Base-by-base conservation (phyloP, 2,329 filamentous ascomycete genomes). In the Blastomyces parvus region DNA sequence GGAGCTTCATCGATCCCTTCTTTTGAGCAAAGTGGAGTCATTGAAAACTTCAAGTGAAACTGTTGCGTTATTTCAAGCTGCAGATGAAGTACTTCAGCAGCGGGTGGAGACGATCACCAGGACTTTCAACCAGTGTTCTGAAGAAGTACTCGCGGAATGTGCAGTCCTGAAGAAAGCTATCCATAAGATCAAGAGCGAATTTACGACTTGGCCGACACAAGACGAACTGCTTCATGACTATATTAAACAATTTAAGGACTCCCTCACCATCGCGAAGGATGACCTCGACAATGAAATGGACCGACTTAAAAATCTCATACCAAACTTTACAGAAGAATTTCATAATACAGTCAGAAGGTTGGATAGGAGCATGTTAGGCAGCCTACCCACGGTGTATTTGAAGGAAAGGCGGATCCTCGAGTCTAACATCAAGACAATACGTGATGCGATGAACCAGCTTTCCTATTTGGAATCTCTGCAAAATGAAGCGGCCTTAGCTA, bases 181-280 rank as follows among this genome's bases (percentile, higher is more conserved):
- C 13, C 22, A 19, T 44, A 25, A 17, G 8, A 30, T 59, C 13
- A 53, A 30, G 30, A 36, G n/a, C 2, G 27, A 63, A 14, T 30
- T 38, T 30, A 4, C 19, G 22, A 42, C 44, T 17, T 40, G 14
- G 40, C 55, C 61, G 3, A 42, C 55, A n/a, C 44, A 30, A 27
- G 30, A 50, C 19, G 33, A 46, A 11, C n/a, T 59, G 33, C 46
- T 50, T 19, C 14, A n/a, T 17, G 55, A 59, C 5, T 22, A 52
- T 17, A 52, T 59, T 22, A 55, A 38, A 19, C 22, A 33, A 3
- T 63, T 63, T 30, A 59, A 59, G 42, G 33, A 63, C 7, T 50
- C 44, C 27, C 30, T 63, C n/a, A 44, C 44, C 6, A n/a, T n/a
- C 19, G 38, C 46, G 38, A 59, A 63, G 19, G 56, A 25, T 46